Evolutionary conservation across 345 rosid genomes (phyloP).

Genomic region (Turnera subulata): DNA sequence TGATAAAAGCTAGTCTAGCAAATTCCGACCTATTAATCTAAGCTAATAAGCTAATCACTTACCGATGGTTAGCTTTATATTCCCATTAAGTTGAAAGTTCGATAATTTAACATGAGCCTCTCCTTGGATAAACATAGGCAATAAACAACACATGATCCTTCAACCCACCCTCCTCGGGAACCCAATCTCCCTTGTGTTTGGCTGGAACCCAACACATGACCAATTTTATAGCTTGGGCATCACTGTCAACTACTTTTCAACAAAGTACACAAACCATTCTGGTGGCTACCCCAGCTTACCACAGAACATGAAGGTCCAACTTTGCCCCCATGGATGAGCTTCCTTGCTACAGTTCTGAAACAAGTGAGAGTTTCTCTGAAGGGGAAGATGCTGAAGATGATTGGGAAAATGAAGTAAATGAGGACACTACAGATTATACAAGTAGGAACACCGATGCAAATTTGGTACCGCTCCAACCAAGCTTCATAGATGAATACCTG

Average conservation of each 20-base stretch:
- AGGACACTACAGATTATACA: neutral
- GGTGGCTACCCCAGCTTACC: conserved; percentile 70
- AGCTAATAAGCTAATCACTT: no score
- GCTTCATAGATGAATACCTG: neutral
- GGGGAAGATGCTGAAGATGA: conserved; percentile 23
- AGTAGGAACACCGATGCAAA: neutral
- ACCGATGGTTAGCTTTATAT: no score
- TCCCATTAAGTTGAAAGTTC: no score
- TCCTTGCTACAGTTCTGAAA: conserved; percentile 47
- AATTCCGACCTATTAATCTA: no score
- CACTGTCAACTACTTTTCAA: conserved; percentile 73
- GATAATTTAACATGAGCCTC: no score
- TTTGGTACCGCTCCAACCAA: neutral
- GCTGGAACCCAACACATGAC: no score
- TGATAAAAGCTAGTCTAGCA: no score
- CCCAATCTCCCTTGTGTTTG: no score
- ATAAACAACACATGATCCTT: no score
- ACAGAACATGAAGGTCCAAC: conserved; percentile 57
- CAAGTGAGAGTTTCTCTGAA: conserved; percentile 22
- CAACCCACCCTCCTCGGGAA: no score
- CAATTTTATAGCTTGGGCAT: conserved; percentile 56
- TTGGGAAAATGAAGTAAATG: neutral
- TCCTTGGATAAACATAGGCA: no score
- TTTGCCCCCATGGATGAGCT: conserved; percentile 71
- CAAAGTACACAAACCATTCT: conserved; percentile 57